Conservation (phyloP, 768 basidiomycete genomes). For the Chiua virens region DNA sequence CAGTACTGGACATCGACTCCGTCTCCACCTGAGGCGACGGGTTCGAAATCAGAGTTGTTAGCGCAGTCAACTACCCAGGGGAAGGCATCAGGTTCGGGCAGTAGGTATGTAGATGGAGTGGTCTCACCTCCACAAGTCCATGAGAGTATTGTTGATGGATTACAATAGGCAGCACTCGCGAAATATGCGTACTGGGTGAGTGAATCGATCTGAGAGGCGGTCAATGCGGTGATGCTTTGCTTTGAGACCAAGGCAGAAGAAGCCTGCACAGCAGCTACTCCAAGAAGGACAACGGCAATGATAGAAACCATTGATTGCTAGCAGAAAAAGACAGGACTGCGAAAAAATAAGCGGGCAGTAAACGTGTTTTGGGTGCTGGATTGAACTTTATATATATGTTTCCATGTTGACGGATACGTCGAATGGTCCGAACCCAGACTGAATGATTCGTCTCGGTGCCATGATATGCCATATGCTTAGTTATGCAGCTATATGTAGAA, state of each 20-base stretch:
- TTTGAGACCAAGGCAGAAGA: conserved; percentile 27
- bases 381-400: too few species aligned
- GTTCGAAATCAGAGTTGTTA: conserved; percentile 42
- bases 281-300: conserved; percentile 7
- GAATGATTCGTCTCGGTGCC: too few species aligned
- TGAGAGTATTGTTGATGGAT: conserved; percentile 34
- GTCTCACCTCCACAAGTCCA: conserved; percentile 55
- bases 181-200: conserved; percentile 51
- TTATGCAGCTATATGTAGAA: too few species aligned
- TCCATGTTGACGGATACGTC: too few species aligned
- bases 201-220: conserved; percentile 37
- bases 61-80: conserved; percentile 37
- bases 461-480: too few species aligned
- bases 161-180: conserved; percentile 50
- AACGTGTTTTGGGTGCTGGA: too few species aligned
- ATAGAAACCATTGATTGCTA: conserved; percentile 28
- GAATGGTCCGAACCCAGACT: too few species aligned
- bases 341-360: not conserved
- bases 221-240: conserved; percentile 39
- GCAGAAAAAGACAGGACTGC: not conserved
- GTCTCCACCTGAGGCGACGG: conserved; percentile 46
- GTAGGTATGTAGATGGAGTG: not conserved
- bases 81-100: not conserved
- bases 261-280: conserved; percentile 2
- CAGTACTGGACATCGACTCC: conserved; percentile 41